These are phyloP conservation scores for Xylaria hypoxylon DNA, from an alignment of 2,329 filamentous ascomycete genomes.

Conservation along the genomic window DNA sequence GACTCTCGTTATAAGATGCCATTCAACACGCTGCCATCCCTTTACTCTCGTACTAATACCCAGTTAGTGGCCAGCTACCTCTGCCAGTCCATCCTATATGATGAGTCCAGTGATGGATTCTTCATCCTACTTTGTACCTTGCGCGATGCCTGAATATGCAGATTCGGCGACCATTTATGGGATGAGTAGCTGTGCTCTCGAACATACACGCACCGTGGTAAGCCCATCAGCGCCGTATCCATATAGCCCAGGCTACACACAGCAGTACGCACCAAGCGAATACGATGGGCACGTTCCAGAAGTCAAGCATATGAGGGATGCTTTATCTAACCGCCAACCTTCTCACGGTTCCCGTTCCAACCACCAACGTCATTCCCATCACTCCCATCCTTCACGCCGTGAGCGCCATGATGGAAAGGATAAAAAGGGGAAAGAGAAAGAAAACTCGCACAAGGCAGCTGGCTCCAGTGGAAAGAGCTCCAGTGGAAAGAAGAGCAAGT, in stretches of 20 bases:
- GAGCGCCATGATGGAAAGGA: slow-evolving; percentile 38
- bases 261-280: slow-evolving; percentile 40
- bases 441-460: slow-evolving; percentile 33
- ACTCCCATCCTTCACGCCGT: slow-evolving; percentile 27
- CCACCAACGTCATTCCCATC: slow-evolving; percentile 33
- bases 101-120: slow-evolving; percentile 42
- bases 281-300: slow-evolving; percentile 45
- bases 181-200: slow-evolving; percentile 11
- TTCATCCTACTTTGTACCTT: slow-evolving; percentile 34
- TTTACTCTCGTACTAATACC: slow-evolving; percentile 34
- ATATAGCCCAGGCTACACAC: slow-evolving; percentile 24
- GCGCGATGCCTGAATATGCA: slow-evolving; percentile 29
- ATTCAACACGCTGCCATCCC: slow-evolving; percentile 7
- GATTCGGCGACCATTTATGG: slow-evolving; percentile 28
- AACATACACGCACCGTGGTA: slow-evolving; percentile 7
- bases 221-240: slow-evolving; percentile 22
- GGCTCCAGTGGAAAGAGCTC: slow-evolving; percentile 39
- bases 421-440: slow-evolving; percentile 43
- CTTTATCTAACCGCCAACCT: slow-evolving; percentile 44
- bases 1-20: not conserved
- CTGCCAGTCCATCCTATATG: slow-evolving; percentile 40
- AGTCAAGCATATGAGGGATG: slow-evolving; percentile 47
- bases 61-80: slow-evolving; percentile 45
- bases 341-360: slow-evolving; percentile 26
- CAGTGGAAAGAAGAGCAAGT: slow-evolving; percentile 42